Evolutionary conservation across 495 filamentous ascomycete genomes (phyloP).

Genomic region (Tuber indicum): DNA sequence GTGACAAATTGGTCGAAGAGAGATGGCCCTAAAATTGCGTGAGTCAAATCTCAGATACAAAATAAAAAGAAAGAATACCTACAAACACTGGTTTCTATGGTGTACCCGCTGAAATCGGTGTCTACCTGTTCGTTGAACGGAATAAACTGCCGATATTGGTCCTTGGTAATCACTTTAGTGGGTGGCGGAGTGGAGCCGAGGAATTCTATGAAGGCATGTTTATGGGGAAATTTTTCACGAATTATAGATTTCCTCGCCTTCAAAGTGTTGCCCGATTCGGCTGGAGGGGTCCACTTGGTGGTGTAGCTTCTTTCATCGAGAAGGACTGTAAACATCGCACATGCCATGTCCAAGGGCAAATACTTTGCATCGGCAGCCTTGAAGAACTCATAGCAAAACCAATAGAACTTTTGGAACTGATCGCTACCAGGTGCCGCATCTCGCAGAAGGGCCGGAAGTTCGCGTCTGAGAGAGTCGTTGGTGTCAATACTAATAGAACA

Average conservation of each 20-base stretch:
- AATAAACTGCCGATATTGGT: constrained; percentile 41
- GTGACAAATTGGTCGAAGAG: constrained; percentile 39
- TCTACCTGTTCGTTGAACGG: constrained; percentile 35
- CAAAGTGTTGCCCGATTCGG: background rate
- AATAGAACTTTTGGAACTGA: constrained; percentile 37
- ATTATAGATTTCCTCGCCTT: constrained; percentile 3
- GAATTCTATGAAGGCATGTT: constrained; percentile 37
- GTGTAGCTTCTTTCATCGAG: constrained; percentile 27
- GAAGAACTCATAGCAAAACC: constrained; percentile 40
- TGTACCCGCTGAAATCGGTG: constrained; percentile 32
- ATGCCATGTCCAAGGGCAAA: constrained; percentile 29
- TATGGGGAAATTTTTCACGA: constrained; percentile 30
- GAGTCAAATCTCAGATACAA: background rate
- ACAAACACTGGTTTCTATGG: constrained; percentile 38
- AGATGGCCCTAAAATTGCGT: constrained; percentile 32
- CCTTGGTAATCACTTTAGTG: constrained; percentile 37
- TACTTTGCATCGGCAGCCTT: constrained; percentile 35
- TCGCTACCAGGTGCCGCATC: constrained; percentile 17
- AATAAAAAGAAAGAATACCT: constrained; percentile 11
- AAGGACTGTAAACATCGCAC: constrained; percentile 30
- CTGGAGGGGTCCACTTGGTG: constrained; percentile 21
- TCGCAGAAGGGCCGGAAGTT: constrained; percentile 22
- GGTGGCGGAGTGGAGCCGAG: constrained; percentile 22
- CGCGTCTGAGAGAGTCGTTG: constrained; percentile 30
- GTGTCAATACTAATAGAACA: constrained; percentile 20